Conservation (phyloP, 306 rosid genomes). For the Cucumis cinereus region DNA sequence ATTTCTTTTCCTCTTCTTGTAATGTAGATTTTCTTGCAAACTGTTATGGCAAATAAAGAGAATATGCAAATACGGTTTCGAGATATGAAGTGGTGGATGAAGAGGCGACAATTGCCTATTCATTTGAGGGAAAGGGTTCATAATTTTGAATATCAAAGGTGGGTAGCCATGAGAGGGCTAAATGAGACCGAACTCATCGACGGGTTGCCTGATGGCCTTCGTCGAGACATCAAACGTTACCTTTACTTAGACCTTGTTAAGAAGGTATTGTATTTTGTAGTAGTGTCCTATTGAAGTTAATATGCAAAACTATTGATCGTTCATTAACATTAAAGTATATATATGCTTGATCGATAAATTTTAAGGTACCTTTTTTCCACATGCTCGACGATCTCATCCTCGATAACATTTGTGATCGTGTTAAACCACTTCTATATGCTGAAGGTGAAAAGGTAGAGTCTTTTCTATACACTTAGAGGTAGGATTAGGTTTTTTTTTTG, state of each 20-base stretch:
- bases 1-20: background rate
- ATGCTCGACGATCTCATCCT: constrained; percentile 87
- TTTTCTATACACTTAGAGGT: background rate
- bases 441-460: constrained; percentile 71
- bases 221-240: constrained; percentile 80
- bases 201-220: constrained; percentile 83
- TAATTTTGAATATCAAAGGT: constrained; percentile 75
- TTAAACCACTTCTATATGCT: constrained; percentile 64
- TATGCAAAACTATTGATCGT: too few species aligned
- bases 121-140: constrained; percentile 70
- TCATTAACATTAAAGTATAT: too few species aligned
- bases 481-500: too few species aligned
- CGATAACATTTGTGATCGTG: constrained; percentile 88
- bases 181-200: constrained; percentile 68
- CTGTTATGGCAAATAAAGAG: constrained; percentile 88
- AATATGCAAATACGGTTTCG: constrained; percentile 77
- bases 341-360: too few species aligned
- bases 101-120: constrained; percentile 71
- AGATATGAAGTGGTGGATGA: constrained; percentile 99
- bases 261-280: constrained; percentile 24
- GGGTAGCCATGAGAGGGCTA: constrained; percentile 83
- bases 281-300: background rate
- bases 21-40: constrained; percentile 68
- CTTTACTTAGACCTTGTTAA: constrained; percentile 80
- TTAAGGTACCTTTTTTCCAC: constrained; percentile 66